These are phyloP conservation scores for Penicillium ochrochloron DNA, from an alignment of 495 filamentous ascomycete species.

Conservation along the genomic window DNA sequence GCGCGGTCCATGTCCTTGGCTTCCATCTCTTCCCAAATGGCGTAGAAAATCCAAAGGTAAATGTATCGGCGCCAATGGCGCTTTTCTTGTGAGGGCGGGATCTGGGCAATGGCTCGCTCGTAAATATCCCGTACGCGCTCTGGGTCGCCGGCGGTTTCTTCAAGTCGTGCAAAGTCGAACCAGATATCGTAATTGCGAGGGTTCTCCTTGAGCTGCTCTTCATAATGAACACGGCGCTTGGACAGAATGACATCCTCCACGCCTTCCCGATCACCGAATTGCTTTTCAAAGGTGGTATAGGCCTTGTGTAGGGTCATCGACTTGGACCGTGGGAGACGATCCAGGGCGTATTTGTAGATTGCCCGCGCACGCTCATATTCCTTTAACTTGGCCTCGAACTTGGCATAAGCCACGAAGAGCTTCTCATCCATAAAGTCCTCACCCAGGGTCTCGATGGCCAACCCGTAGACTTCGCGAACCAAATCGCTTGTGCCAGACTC, in stretches of 20 bases:
- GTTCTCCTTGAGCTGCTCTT: constrained; percentile 91
- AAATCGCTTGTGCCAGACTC: constrained; percentile 88
- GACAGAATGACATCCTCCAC: constrained; percentile 94
- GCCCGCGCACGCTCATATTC: constrained; percentile 94
- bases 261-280: constrained; percentile 91
- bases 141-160: constrained; percentile 79
- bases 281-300: constrained; percentile 98
- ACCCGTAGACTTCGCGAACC: constrained; percentile 90
- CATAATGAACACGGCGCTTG: constrained; percentile 93
- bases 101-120: constrained; percentile 93
- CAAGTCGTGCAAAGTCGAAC: constrained; percentile 93
- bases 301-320: constrained; percentile 84
- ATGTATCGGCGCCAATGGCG: constrained; percentile 97
- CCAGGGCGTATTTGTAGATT: constrained; percentile 95
- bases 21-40: constrained; percentile 89
- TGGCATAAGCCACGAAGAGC: constrained; percentile 89
- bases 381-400: constrained; percentile 90
- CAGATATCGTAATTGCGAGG: constrained; percentile 93
- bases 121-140: constrained; percentile 90
- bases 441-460: constrained; percentile 86
- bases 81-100: constrained; percentile 95
- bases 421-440: constrained; percentile 97
- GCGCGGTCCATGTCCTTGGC: constrained; percentile 79
- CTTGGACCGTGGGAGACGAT: constrained; percentile 86
- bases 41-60: constrained; percentile 98